Evolutionary conservation across 768 basidiomycete genomes (phyloP), one percentile per base, ranked within the genome.

Genomic region (Leccinum boreale): DNA sequence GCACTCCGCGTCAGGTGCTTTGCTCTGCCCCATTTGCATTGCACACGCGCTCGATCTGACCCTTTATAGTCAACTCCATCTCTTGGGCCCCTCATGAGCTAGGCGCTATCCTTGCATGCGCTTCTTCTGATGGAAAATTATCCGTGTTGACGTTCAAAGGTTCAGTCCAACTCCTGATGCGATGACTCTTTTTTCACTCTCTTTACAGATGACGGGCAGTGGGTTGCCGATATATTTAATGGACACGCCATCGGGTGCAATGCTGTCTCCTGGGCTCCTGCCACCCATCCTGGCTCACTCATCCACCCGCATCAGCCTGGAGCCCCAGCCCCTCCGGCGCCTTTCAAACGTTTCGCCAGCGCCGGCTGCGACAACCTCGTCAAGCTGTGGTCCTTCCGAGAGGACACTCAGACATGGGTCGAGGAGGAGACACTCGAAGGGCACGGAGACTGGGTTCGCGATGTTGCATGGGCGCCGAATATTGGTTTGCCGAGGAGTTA

Each of bases 381-480:
- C 65, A 89, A 88, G 66, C 91, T 98, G 63, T 98, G 96, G 96
- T 86, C 82, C 1, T 97, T 87, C 77, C 84, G 87, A 60, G 92
- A 95, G 54, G 89, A 92, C 53, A 81, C 86, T 9, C 89, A 94
- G 71, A 84, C 90, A 7, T 98, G 95, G 94, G 80, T 83, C 14
- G 92, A 94, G 65, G 95, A 94, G 70, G 94, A 96, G 66, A 84
- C 81, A 0, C 83, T 99, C 23, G 90, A 92, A 51, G 94, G 93
- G 0, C 96, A 99, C 73, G 83, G 89, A 0, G 96, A 99, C 73
- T 99, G 96, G 96, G 95, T 99, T 21, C 82, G 96, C 50, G 96
- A 98, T 70, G 95, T 98, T n/a, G 92, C 96, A 0, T 98, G 95
- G 94, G 95, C 95, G 1, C 96, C 97, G 0, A 97, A 93, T 64